Conservation (phyloP, 305 asterid species). For the Fraxinus baroniana region DNA sequence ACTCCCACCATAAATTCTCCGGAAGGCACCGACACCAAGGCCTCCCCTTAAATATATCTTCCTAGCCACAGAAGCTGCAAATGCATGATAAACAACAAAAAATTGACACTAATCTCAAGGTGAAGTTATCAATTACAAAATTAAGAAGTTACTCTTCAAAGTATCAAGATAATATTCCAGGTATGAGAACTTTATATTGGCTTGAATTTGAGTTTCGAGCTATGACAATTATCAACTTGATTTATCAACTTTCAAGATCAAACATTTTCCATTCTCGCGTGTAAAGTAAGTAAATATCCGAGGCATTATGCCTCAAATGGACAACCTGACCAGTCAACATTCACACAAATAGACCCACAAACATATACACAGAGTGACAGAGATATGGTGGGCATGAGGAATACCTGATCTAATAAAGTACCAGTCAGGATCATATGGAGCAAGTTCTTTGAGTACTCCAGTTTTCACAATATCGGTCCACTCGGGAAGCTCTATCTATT, state of each 20-base stretch:
- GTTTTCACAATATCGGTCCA: conserved; percentile 63
- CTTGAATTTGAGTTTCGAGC: background rate
- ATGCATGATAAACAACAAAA: background rate
- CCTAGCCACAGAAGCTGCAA: conserved; percentile 58
- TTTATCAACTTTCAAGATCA: background rate
- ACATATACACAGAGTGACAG: background rate
- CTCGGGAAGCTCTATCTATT: conserved; percentile 58
- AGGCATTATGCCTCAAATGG: background rate
- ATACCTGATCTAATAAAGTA: conserved; percentile 57
- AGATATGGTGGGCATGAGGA: background rate
- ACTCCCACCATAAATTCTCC: conserved; percentile 56
- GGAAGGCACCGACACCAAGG: conserved; percentile 49
- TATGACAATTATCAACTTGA: background rate
- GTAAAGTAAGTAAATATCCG: background rate
- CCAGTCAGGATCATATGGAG: conserved; percentile 60
- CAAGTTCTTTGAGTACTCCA: conserved; percentile 53
- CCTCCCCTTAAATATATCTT: conserved; percentile 57
- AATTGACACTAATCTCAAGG: background rate
- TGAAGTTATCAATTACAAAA: background rate
- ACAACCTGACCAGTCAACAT: background rate
- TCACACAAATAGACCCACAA: background rate
- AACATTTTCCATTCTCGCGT: background rate
- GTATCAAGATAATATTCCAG: background rate
- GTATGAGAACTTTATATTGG: background rate
- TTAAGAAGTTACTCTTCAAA: background rate